A percentile compares a stretch with the other conserved stretches of the same genome.
phyloP scores from a whole-genome alignment of 768 basidiomycete genomes.

The Amanita phalloides region DNA sequence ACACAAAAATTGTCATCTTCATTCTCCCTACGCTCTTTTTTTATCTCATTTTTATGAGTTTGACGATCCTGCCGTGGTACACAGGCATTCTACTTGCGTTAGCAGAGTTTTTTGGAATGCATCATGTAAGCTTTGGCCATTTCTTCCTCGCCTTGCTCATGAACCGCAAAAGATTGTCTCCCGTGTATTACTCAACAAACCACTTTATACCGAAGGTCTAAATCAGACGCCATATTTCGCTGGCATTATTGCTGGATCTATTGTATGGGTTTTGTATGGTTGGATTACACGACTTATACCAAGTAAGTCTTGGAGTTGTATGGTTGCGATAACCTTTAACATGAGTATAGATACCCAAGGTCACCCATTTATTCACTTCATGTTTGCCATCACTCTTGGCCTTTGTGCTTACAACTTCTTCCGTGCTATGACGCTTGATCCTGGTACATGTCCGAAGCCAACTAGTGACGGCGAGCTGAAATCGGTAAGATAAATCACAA shows the following conservation, averaged over 20 bases:
- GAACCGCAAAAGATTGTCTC: slow-evolving; percentile 52
- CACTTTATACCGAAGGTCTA: slow-evolving; percentile 74
- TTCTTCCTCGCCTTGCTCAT: slow-evolving; percentile 6
- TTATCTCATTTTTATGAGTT: slow-evolving; percentile 74
- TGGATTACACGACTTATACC: slow-evolving; percentile 74
- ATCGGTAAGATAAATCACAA: slow-evolving; percentile 41
- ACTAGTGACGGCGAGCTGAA: slow-evolving; percentile 78
- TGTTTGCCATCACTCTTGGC: slow-evolving; percentile 58
- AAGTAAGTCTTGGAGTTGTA: slow-evolving; percentile 30
- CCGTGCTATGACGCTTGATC: slow-evolving; percentile 79
- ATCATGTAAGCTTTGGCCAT: slow-evolving; percentile 52
- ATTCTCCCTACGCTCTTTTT: slow-evolving; percentile 68
- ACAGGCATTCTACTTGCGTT: slow-evolving; percentile 73
- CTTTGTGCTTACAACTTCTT: slow-evolving; percentile 87
- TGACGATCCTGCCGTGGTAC: slow-evolving; percentile 84
- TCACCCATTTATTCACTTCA: slow-evolving; percentile 65
- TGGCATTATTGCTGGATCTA: slow-evolving; percentile 76
- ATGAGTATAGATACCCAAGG: slow-evolving; percentile 57
- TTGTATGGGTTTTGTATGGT: slow-evolving; percentile 78
- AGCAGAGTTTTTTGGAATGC: slow-evolving; percentile 88
- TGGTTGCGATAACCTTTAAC: not conserved
- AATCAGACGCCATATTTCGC: slow-evolving; percentile 88
- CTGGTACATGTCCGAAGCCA: slow-evolving; percentile 79
- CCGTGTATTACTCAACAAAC: slow-evolving; percentile 74
- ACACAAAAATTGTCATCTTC: slow-evolving; percentile 76